These are phyloP conservation scores for Colletotrichum camelliae DNA, from an alignment of 2,329 filamentous ascomycete genomes.

Conservation along the genomic window DNA sequence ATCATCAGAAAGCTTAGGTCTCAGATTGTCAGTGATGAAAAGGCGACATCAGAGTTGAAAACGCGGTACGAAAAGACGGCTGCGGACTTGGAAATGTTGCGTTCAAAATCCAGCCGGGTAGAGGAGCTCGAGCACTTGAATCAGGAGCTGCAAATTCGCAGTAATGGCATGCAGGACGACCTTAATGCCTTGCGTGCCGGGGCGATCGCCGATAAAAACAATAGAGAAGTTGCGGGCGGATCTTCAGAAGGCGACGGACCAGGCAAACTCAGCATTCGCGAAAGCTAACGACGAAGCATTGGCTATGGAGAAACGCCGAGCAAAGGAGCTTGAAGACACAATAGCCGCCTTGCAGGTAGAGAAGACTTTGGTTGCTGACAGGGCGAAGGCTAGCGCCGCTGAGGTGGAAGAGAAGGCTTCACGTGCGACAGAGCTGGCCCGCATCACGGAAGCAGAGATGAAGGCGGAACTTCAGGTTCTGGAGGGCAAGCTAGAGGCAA, in stretches of 20 bases:
- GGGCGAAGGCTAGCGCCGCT: constrained; percentile 67
- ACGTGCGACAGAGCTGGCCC: constrained; percentile 73
- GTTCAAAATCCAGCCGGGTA: constrained; percentile 52
- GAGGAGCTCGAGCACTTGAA: constrained; percentile 62
- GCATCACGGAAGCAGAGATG: constrained; percentile 75
- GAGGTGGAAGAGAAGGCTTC: constrained; percentile 77
- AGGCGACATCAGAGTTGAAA: constrained; percentile 63
- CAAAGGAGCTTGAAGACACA: constrained; percentile 60
- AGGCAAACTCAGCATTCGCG: constrained; percentile 69
- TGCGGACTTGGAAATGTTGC: constrained; percentile 52
- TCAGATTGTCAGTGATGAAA: constrained; percentile 70
- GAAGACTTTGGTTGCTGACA: constrained; percentile 74
- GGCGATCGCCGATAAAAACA: constrained; percentile 64
- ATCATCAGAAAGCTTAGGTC: constrained; percentile 82
- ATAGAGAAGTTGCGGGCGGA: constrained; percentile 74
- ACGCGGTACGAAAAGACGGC: constrained; percentile 64
- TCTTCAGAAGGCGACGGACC: constrained; percentile 69
- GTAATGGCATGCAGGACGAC: constrained; percentile 36
- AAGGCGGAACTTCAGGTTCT: constrained; percentile 78
- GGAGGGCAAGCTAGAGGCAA: constrained; percentile 88
- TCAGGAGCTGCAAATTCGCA: constrained; percentile 26
- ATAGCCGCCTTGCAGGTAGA: constrained; percentile 76
- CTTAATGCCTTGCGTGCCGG: constrained; percentile 68
- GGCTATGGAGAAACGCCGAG: constrained; percentile 64
- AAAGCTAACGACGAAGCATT: constrained; percentile 72